Evolutionary conservation across 1,284 basidiomycete species (phyloP).

Genomic region (Ceratobasidium sp.): DNA sequence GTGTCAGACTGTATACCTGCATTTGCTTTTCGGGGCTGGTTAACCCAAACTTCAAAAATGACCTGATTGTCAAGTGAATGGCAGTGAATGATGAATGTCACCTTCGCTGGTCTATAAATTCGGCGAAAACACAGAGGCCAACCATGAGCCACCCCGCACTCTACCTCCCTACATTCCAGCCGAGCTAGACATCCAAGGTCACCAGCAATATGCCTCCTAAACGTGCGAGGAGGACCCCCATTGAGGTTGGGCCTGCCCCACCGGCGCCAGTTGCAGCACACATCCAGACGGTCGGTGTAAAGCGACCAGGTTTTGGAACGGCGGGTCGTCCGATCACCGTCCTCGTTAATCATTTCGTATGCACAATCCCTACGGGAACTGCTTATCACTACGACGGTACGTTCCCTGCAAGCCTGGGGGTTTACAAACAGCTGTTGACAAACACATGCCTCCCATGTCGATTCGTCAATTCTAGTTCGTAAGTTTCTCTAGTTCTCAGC

Average conservation of each 20-base stretch:
- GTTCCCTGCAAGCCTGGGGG: background rate
- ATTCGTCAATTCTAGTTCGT: slow-evolving; percentile 9
- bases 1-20: too few species aligned
- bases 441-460: background rate
- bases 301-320: slow-evolving; percentile 68
- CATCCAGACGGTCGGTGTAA: slow-evolving; percentile 66
- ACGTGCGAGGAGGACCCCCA: background rate
- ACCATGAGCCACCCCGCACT: background rate
- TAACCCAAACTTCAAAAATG: too few species aligned
- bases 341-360: slow-evolving; percentile 49
- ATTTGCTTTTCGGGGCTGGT: too few species aligned
- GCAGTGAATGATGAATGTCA: too few species aligned
- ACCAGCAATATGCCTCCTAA: slow-evolving; percentile 15
- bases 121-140: background rate
- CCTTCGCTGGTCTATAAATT: background rate
- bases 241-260: background rate
- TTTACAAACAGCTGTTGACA: background rate
- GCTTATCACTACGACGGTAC: slow-evolving; percentile 47
- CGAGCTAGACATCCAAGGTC: too few species aligned
- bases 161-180: background rate
- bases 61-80: too few species aligned
- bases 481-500: background rate
- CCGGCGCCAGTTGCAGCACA: slow-evolving; percentile 11
- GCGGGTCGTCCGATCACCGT: slow-evolving; percentile 65
- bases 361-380: slow-evolving; percentile 40